Base-by-base conservation (phyloP, 306 rosid genomes). In the Alnus rubra region DNA sequence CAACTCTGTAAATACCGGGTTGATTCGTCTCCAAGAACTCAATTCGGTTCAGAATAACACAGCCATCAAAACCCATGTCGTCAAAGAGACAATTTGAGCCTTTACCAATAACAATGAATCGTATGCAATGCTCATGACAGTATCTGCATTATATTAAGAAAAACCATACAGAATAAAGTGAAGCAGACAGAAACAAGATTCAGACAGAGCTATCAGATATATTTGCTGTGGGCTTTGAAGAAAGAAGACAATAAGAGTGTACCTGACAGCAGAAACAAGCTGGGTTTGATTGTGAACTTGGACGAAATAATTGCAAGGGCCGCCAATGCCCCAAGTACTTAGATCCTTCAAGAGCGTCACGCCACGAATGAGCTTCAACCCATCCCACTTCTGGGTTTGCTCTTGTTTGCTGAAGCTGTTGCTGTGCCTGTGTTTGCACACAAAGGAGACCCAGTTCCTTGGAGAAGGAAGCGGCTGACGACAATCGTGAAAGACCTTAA, bases 61-160 rank as follows among this genome's bases (percentile, higher is more conserved):
- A 84, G 7, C 87, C 87, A 68, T 73, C 79, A 51, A 65, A 84
- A 76, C 77, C 87, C 70, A 80, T 9, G 53, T 80, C 79, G 48
- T 77, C 82, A 68, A 84, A 84, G 19, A 84, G 77, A 73, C 78
- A 84, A 55, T 84, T 81, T 23, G 80, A 81, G 74, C 87, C 80
- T 81, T 74, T 84, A 8, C 82, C 87, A 59, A 76, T 49, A 14
- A 77, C 18, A 39, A 84, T 42, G 76, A 71, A 84, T 47, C 62
- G 74, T 37, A 80, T 52, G 4, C 80, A 74, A 59, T 80, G 79
- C 52, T 84, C 85, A 11, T 59, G 10, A 42, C 84, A 79, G 79
- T 71, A 84, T 69, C 87, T 84, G 76, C 79, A 65, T 11, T 28
- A 11, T 63, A 16, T 28, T 5, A 42, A 71, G 10, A 23, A 54